Base-by-base conservation (phyloP, 2,329 filamentous ascomycete species). In the Leptographium galeiforme region DNA sequence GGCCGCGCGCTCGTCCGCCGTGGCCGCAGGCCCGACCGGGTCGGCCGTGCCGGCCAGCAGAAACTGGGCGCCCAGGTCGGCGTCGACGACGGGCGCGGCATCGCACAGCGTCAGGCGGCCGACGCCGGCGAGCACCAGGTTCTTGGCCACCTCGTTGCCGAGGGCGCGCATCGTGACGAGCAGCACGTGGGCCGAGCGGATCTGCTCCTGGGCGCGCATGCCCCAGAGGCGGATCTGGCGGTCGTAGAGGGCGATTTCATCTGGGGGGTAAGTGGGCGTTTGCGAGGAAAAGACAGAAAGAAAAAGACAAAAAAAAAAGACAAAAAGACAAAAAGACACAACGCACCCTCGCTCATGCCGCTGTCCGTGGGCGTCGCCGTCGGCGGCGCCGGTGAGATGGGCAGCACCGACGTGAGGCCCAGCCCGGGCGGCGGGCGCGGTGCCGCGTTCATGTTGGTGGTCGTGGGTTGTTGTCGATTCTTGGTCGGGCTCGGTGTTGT, bases 191-290 rank as follows among this genome's bases (percentile, higher is more conserved):
- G 93, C 89, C 55, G 79, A 86, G 61, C 91, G 88, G 55, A 98
- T 89, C 65, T 86, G 89, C 66, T 95, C 86, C 68, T 98, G 93
- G 8, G 93, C 93, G 63, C 93, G 84, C 64, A 97, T 87, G 45
- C 93, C 93, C 93, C 93, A 98, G 34, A 98, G 82, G 52, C 93
- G 85, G 63, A 98, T 96, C 67, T 98, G 93, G 50, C 93, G 84
- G 70, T 98, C 93, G 67, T 98, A 98, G 7, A 97, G 81, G 14
- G 91, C 93, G 63, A 97, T 95, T 66, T 98, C 93, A 68, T 97
- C 93, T 88, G 55, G 2, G 8, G 4, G 30, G 19, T 16, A n/a
- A 14, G 12, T 11, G 14, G 30, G 7, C 5, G 46, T 11, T 34
- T 6, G 40, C 7, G 12, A 16, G 39, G 18, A 6, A 45, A n/a